These are phyloP conservation scores for Fusarium nanum DNA, from an alignment of 2,329 filamentous ascomycete genomes.

Conservation along the genomic window DNA sequence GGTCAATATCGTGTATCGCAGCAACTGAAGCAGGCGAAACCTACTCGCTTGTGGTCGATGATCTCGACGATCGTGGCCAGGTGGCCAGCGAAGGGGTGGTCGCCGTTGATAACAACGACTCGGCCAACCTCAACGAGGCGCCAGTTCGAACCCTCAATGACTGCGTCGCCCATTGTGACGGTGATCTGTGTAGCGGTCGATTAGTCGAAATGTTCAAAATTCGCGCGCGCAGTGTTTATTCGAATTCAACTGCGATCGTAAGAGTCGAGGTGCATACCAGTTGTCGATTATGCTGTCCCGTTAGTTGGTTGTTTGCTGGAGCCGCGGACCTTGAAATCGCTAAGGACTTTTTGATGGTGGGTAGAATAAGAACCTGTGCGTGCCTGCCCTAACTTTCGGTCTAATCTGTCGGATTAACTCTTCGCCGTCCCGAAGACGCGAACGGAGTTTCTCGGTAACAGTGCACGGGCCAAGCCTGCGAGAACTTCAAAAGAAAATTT, in stretches of 20 bases:
- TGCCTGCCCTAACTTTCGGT: conserved; percentile 51
- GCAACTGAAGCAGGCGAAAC: conserved; percentile 57
- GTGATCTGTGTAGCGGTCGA: conserved; percentile 60
- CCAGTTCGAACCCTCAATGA: conserved; percentile 86
- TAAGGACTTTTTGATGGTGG: conserved; percentile 57
- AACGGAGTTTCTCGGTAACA: background rate
- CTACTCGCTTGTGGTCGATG: conserved; percentile 99
- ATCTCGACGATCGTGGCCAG: conserved; percentile 98
- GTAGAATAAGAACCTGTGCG: conserved; percentile 55
- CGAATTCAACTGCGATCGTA: conserved; percentile 43
- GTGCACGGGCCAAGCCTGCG: conserved; percentile 38
- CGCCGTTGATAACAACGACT: conserved; percentile 87
- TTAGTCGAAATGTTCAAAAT: conserved; percentile 50
- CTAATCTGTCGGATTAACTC: conserved; percentile 45
- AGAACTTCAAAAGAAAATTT: conserved; percentile 48
- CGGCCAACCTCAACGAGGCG: conserved; percentile 99
- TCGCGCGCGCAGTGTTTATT: conserved; percentile 42
- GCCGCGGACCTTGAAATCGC: conserved; percentile 53
- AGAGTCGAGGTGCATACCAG: conserved; percentile 53
- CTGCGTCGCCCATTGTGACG: conserved; percentile 84
- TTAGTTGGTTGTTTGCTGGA: conserved; percentile 54
- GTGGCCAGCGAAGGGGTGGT: conserved; percentile 83
- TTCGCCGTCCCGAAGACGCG: conserved; percentile 40
- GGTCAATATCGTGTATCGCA: conserved; percentile 43
- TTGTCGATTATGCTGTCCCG: conserved; percentile 55